Percentiles rank a stretch among this genome's conserved stretches.
These are phyloP conservation scores for Fusarium sacchari DNA, from an alignment of 2,329 filamentous ascomycete species.

Conservation along the genomic window DNA sequence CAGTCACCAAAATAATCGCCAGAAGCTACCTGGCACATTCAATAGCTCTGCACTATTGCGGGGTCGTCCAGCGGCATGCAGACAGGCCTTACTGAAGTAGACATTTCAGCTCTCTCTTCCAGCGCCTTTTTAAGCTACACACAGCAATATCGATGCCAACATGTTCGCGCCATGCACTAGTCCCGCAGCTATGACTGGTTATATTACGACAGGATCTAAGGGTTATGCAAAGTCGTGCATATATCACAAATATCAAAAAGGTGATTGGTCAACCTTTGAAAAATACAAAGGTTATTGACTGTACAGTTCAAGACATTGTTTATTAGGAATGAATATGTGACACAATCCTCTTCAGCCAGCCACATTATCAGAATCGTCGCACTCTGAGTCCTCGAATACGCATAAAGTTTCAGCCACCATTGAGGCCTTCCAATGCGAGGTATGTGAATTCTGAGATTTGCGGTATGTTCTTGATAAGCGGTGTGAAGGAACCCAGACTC, in stretches of 20 bases:
- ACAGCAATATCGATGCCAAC: too few species aligned
- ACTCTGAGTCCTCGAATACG: too few species aligned
- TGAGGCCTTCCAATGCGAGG: too few species aligned
- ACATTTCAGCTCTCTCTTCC: not conserved
- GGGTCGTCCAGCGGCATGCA: not conserved
- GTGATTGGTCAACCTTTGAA: not conserved
- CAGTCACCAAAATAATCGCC: not conserved
- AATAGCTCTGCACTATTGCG: not conserved
- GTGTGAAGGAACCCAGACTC: too few species aligned
- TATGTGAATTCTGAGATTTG: too few species aligned
- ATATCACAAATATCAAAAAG: not conserved
- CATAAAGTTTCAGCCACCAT: too few species aligned
- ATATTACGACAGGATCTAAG: rapidly evolving
- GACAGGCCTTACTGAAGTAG: not conserved
- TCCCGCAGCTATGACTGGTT: not conserved
- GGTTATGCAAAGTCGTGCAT: not conserved
- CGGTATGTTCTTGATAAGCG: too few species aligned
- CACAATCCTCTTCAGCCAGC: too few species aligned
- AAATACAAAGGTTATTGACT: not conserved
- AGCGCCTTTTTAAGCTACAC: not conserved
- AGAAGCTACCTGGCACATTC: not conserved
- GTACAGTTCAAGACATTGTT: too few species aligned
- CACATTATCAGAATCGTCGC: too few species aligned
- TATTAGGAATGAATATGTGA: too few species aligned
- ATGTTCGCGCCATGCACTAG: not conserved